Evolutionary conservation across 257 asterid genomes (phyloP).

Genomic region (Buddleja alternifolia): DNA sequence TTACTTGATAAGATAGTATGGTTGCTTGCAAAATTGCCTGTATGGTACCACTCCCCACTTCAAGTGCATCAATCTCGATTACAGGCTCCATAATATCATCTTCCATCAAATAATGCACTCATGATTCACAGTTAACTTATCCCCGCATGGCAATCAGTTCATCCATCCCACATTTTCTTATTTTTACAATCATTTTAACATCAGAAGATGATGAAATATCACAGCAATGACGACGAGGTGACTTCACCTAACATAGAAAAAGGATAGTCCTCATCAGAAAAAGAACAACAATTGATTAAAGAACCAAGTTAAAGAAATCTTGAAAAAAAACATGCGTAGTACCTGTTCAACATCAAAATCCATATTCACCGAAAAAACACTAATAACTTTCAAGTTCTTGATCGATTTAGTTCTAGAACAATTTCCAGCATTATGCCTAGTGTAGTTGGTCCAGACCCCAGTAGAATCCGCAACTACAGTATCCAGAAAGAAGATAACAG

Average conservation of each 20-base stretch:
- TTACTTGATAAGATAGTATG: constrained; percentile 19
- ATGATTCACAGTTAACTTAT: constrained; percentile 23
- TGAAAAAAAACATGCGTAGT: constrained; percentile 5
- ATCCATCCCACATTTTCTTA: constrained; percentile 59
- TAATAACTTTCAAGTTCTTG: constrained; percentile 47
- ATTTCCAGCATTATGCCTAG: constrained; percentile 30
- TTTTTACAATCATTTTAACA: constrained; percentile 46
- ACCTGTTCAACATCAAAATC: constrained; percentile 58
- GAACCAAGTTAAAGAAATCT: constrained; percentile 1
- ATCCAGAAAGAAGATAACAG: constrained; percentile 57
- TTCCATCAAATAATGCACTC: constrained; percentile 15
- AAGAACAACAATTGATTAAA: constrained; percentile 6
- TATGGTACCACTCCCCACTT: constrained; percentile 17
- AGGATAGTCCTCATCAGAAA: constrained; percentile 20
- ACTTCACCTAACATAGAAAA: constrained; percentile 46
- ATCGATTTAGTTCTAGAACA: constrained; percentile 46
- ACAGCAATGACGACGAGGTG: constrained; percentile 77
- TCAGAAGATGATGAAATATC: constrained; percentile 51
- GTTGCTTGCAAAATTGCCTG: constrained; percentile 14
- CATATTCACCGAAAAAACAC: constrained; percentile 43
- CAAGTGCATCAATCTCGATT: background rate
- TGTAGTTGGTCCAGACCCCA: constrained; percentile 54
- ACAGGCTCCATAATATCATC: constrained; percentile 22
- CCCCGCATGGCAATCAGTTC: constrained; percentile 61
- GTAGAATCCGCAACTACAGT: constrained; percentile 38